Evolutionary conservation across 2,329 filamentous ascomycete genomes (phyloP).

Genomic region (Apiospora aurea): DNA sequence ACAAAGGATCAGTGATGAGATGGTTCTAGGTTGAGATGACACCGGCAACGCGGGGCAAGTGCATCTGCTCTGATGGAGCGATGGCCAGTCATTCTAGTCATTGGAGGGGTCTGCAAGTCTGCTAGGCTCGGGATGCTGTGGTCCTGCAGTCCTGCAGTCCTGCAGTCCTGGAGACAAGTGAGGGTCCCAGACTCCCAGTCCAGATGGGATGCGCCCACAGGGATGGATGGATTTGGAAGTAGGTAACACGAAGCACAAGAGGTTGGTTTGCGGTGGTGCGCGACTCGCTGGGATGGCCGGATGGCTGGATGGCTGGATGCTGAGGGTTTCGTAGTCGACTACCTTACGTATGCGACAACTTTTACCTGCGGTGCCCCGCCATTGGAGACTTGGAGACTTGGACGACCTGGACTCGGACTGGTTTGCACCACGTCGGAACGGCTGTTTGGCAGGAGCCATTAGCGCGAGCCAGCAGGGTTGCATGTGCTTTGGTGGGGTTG

Average conservation of each 20-base stretch:
- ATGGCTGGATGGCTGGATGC: not conserved
- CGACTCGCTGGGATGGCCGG: not conserved
- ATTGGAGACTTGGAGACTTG: not conserved
- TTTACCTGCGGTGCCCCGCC: not conserved
- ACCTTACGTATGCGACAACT: not conserved
- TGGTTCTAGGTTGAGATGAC: constrained; percentile 16
- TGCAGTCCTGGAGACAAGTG: not conserved
- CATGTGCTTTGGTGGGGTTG: not conserved
- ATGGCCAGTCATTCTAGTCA: constrained; percentile 13
- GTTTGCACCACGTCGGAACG: too few species aligned
- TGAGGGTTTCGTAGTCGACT: constrained; percentile 18
- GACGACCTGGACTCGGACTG: too few species aligned
- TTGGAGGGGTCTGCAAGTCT: not conserved
- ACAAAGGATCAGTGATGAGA: constrained; percentile 22
- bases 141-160: too few species aligned
- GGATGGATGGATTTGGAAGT: not conserved
- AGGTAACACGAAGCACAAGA: not conserved
- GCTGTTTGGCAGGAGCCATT: not conserved
- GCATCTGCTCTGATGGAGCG: not conserved
- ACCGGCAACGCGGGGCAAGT: constrained; percentile 21
- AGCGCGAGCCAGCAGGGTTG: not conserved
- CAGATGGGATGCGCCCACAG: too few species aligned
- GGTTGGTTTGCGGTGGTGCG: not conserved
- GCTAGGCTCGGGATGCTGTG: constrained; percentile 27
- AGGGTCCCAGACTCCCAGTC: not conserved